phyloP scores from a whole-genome alignment of 2,329 filamentous ascomycete species.

The Aureobasidium sp. region DNA sequence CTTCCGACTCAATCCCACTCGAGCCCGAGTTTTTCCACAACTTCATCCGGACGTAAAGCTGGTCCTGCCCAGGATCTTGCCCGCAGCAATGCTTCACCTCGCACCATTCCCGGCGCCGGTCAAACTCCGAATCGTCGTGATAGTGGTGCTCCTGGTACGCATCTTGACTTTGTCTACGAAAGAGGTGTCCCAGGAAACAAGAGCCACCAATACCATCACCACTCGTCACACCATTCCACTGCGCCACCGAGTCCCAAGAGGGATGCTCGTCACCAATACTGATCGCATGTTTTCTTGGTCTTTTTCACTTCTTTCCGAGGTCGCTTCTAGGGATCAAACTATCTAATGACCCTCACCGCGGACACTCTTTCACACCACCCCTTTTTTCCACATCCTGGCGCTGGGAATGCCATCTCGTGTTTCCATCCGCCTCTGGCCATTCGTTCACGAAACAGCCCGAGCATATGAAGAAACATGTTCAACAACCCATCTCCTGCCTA shows the following conservation, averaged over 20 bases:
- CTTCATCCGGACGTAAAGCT: slow-evolving; percentile 37
- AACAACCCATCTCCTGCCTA: slow-evolving; percentile 4
- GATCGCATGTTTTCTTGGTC: not conserved
- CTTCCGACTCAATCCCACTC: slow-evolving; percentile 26
- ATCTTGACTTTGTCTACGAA: slow-evolving; percentile 11
- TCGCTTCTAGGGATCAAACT: not conserved
- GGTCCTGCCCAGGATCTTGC: slow-evolving; percentile 47
- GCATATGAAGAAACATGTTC: not conserved
- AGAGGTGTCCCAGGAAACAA: not conserved
- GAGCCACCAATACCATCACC: not conserved
- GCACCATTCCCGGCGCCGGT: slow-evolving; percentile 14
- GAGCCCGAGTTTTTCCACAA: slow-evolving; percentile 44
- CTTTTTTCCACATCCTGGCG: not conserved
- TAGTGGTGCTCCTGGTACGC: slow-evolving; percentile 14
- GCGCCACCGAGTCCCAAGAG: slow-evolving; percentile 8
- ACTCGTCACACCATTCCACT: slow-evolving; percentile 3
- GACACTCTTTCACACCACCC: not conserved
- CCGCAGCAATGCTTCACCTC: slow-evolving; percentile 51
- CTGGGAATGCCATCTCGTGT: slow-evolving; percentile 3
- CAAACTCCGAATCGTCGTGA: slow-evolving; percentile 15
- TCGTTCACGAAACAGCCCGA: slow-evolving; percentile 8
- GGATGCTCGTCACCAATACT: slow-evolving; percentile 3
- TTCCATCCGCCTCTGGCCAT: not conserved
- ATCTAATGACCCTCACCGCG: not conserved
- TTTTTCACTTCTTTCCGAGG: not conserved